These are phyloP conservation scores for Wickerhamomyces bisporus DNA, from an alignment of 805 yeast species.

Conservation along the genomic window DNA sequence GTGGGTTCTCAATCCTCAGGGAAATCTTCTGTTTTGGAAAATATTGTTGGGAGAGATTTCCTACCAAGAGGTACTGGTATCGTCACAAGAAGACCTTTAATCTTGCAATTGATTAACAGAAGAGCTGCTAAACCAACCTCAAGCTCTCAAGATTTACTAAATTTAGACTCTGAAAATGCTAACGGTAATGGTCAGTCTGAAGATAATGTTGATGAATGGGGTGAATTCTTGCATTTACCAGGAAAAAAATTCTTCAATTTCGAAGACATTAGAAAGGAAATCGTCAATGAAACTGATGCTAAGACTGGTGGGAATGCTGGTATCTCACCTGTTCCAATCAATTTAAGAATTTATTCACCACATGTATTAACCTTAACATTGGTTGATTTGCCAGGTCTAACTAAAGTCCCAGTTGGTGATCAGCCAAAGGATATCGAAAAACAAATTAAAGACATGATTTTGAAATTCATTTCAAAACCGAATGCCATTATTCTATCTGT, in stretches of 20 bases:
- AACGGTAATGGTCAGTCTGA: constrained; percentile 50
- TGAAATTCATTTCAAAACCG: constrained; percentile 92
- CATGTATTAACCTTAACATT: constrained; percentile 89
- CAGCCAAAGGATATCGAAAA: constrained; percentile 96
- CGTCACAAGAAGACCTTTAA: constrained; percentile 84
- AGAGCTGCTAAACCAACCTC: constrained; percentile 35
- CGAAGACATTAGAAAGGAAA: constrained; percentile 83
- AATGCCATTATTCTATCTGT: constrained; percentile 93
- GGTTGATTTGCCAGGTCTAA: constrained; percentile 95
- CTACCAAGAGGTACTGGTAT: constrained; percentile 91
- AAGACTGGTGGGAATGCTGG: constrained; percentile 82
- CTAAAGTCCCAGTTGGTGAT: constrained; percentile 98
- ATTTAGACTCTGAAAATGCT: constrained; percentile 38
- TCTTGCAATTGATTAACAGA: constrained; percentile 73
- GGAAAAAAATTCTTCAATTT: constrained; percentile 84
- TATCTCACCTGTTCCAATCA: constrained; percentile 87
- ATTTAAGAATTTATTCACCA: constrained; percentile 88
- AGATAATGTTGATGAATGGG: constrained; percentile 87
- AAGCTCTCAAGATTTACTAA: constrained; percentile 25
- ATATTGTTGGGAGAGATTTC: constrained; percentile 88
- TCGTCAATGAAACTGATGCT: constrained; percentile 85
- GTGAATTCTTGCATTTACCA: constrained; percentile 92
- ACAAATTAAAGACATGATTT: constrained; percentile 87
- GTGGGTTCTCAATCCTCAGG: constrained; percentile 92
- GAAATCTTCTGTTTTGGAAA: constrained; percentile 83